Evolutionary conservation across 164 flowering plant species (phyloP).

Genomic region (Brasenia schreberi): DNA sequence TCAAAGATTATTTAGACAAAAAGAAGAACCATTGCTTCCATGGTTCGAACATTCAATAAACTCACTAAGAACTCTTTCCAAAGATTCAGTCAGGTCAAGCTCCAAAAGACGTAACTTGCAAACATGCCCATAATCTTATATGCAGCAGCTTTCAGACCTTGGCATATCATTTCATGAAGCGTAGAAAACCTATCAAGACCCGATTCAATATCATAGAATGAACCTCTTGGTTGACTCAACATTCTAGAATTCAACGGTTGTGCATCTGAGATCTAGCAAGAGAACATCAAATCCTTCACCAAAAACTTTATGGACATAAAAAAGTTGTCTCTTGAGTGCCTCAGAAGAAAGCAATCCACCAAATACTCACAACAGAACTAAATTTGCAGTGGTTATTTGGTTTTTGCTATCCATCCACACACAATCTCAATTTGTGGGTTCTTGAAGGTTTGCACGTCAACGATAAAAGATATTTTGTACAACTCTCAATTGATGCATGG

Average conservation of each 20-base stretch:
- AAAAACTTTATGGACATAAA: slow-evolving; percentile 31
- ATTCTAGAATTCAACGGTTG: slow-evolving; percentile 45
- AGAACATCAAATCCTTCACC: slow-evolving; percentile 49
- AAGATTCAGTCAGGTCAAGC: slow-evolving; percentile 46
- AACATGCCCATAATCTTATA: slow-evolving; percentile 40
- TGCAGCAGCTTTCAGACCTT: slow-evolving; percentile 51
- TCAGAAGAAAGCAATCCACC: slow-evolving; percentile 29
- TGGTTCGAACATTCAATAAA: background rate
- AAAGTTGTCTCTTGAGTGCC: slow-evolving; percentile 31
- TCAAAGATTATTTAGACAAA: background rate
- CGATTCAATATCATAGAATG: slow-evolving; percentile 28
- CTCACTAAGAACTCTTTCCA: slow-evolving; percentile 35
- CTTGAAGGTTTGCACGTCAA: slow-evolving; percentile 13
- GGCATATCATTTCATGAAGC: slow-evolving; percentile 40
- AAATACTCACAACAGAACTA: slow-evolving; percentile 79
- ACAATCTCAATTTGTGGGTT: slow-evolving; percentile 21
- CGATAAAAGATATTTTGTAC: slow-evolving; percentile 29
- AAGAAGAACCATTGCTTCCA: background rate
- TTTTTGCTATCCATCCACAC: slow-evolving; percentile 23
- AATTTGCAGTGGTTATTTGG: slow-evolving; percentile 30
- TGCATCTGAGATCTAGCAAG: slow-evolving; percentile 57
- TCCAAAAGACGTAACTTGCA: slow-evolving; percentile 43
- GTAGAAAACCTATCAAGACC: slow-evolving; percentile 16
- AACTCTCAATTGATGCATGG: slow-evolving; percentile 17
- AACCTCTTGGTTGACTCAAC: slow-evolving; percentile 33